These are phyloP conservation scores for Nakaseomyces sp. DNA, from an alignment of 1,139 yeast genomes.

Conservation along the genomic window DNA sequence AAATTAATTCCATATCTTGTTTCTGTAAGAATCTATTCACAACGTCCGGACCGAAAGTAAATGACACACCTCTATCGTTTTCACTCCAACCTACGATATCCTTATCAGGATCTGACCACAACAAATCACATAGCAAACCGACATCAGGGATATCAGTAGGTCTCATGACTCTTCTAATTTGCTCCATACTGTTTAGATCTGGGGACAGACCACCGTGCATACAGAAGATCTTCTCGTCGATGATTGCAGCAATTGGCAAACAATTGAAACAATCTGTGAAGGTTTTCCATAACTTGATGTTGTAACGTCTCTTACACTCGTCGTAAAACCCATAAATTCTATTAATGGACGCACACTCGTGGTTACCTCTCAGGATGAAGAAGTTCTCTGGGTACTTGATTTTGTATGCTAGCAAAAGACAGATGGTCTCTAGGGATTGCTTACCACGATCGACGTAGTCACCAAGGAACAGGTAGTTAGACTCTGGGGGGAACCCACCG, in stretches of 20 bases:
- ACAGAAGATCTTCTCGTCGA: slow-evolving; percentile 92
- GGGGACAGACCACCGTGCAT: slow-evolving; percentile 98
- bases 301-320: slow-evolving; percentile 94
- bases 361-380: slow-evolving; percentile 89
- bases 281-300: slow-evolving; percentile 94
- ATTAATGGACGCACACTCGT: slow-evolving; percentile 93
- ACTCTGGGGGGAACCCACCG: slow-evolving; percentile 98
- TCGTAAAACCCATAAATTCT: slow-evolving; percentile 95
- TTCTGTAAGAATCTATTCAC: slow-evolving; percentile 89
- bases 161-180: slow-evolving; percentile 94
- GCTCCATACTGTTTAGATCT: slow-evolving; percentile 93
- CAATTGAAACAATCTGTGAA: slow-evolving; percentile 97
- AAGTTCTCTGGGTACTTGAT: slow-evolving; percentile 96
- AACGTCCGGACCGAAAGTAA: slow-evolving; percentile 95
- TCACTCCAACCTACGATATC: slow-evolving; percentile 97
- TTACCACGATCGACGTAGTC: slow-evolving; percentile 98
- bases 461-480: slow-evolving; percentile 86
- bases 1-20: slow-evolving; percentile 92
- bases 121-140: slow-evolving; percentile 85
- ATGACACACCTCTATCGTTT: slow-evolving; percentile 97
- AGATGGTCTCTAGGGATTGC: slow-evolving; percentile 90
- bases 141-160: slow-evolving; percentile 98
- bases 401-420: slow-evolving; percentile 84
- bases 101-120: slow-evolving; percentile 97
- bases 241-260: slow-evolving; percentile 93